Evolutionary conservation across 371 early-diverging fungal species (phyloP), one percentile per base, ranked within the genome.

Genomic region (Quaeritorhiza haematococci): DNA sequence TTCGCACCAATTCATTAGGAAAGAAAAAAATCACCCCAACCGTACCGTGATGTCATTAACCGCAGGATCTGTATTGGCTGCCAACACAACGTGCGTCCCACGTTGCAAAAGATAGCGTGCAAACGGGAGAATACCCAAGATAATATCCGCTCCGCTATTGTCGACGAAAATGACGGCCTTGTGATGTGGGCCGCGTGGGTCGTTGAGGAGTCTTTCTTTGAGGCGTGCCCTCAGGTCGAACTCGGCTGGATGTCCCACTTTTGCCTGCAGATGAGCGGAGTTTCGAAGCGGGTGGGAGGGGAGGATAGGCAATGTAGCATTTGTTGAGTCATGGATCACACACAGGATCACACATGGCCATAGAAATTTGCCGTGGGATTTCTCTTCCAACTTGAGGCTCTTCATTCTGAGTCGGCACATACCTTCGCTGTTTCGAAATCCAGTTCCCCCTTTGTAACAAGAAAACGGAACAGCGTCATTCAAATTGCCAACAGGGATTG

Each of bases 31-130:
- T n/a, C n/a, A n/a, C 10, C 17, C 1, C 24, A 30, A 32, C 21
- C 56, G 33, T 50, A 60, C 84, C 19, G 88, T 88, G 27, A 88
- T 71, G 58, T 88, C 88, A 63, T 88, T 88, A 46, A 88, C 73
- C 32, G 87, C 76, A 26, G 89, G 88, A 6, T 59, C 58, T 6
- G 82, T 73, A 69, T 87, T 87, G 43, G 85, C 83, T 1, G 87
- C 88, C 43, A 88, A 59, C 3, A 84, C 69, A n/a, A 88, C 86
- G 0, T 47, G 7, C 0, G 78, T 73, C 29, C 80, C 79, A n/a
- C 48, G 55, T 13, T 10, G 13, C 17, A 77, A 19, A 34, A 88
- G 64, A 53, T 65, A 75, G 10, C 86, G 59, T 17, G 76, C 84
- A 55, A 87, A 81, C 28, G 88, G 88, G 15, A 87, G 53, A 15